Evolutionary conservation across 2,329 filamentous ascomycete species (phyloP).

Genomic region (Ophiocordyceps unilateralis): DNA sequence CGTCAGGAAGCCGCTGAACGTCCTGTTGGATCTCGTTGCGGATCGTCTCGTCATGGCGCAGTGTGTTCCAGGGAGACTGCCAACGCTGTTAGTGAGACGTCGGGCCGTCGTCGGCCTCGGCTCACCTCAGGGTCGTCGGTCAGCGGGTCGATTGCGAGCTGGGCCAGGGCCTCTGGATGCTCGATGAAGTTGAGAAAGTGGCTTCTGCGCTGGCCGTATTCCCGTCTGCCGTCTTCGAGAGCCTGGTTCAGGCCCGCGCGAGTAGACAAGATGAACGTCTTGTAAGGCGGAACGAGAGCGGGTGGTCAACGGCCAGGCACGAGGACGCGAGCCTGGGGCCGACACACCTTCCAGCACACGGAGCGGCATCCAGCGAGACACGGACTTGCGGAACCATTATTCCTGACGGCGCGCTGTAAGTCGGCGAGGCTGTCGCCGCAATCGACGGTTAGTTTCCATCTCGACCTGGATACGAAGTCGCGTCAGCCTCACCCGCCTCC

Average conservation of each 20-base stretch:
- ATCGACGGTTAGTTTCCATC: slow-evolving; percentile 49
- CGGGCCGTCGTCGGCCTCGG: not conserved
- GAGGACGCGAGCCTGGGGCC: not conserved
- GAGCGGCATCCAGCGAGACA: slow-evolving; percentile 64
- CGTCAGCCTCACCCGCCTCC: slow-evolving; percentile 1
- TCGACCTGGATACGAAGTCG: slow-evolving; percentile 26
- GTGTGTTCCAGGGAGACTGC: slow-evolving; percentile 79
- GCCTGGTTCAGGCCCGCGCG: slow-evolving; percentile 50
- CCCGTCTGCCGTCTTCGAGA: slow-evolving; percentile 49
- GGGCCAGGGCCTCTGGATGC: slow-evolving; percentile 60
- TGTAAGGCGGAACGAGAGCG: not conserved
- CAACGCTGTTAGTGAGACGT: not conserved
- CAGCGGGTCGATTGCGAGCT: slow-evolving; percentile 62
- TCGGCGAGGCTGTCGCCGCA: slow-evolving; percentile 40
- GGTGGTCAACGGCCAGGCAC: slow-evolving; percentile 4
- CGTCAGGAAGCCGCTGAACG: slow-evolving; percentile 84
- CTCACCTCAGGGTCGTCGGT: slow-evolving; percentile 54
- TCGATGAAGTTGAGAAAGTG: slow-evolving; percentile 71
- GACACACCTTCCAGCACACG: slow-evolving; percentile 70
- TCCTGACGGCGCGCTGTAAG: slow-evolving; percentile 46
- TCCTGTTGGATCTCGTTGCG: slow-evolving; percentile 87
- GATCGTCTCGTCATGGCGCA: slow-evolving; percentile 68
- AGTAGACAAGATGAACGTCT: slow-evolving; percentile 71
- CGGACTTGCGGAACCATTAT: slow-evolving; percentile 40
- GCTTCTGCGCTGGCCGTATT: slow-evolving; percentile 55